Evolutionary conservation across 1,284 basidiomycete genomes (phyloP).

Genomic region (Apiotrichum laibachii): DNA sequence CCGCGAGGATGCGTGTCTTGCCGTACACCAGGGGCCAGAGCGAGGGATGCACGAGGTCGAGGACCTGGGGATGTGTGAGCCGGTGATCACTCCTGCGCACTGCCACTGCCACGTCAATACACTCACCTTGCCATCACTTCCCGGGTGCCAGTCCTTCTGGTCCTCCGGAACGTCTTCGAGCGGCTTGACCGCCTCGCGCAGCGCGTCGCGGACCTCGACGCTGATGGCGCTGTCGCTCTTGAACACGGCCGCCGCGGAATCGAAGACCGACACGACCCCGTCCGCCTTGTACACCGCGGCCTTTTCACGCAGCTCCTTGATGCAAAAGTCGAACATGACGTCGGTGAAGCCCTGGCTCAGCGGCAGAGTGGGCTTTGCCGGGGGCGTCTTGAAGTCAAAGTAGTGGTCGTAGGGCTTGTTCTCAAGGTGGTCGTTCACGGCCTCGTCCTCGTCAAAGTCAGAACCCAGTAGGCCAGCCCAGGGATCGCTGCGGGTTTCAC

Average conservation of each 20-base stretch:
- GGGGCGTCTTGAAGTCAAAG: background rate
- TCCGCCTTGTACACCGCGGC: conserved; percentile 7
- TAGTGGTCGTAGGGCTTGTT: background rate
- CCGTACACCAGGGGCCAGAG: conserved; percentile 20
- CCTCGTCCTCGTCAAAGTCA: too few species aligned
- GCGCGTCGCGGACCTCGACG: background rate
- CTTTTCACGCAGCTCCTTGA: conserved; percentile 18
- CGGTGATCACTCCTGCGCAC: background rate
- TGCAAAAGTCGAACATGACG: conserved; percentile 13
- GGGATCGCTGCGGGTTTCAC: too few species aligned
- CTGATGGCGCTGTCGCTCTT: conserved; percentile 5
- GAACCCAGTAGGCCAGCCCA: too few species aligned
- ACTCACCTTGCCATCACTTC: conserved; percentile 11
- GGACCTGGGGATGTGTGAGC: background rate
- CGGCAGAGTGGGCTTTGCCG: too few species aligned
- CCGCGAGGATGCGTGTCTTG: conserved; percentile 10
- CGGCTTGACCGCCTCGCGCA: conserved; percentile 1
- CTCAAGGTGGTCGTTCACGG: background rate
- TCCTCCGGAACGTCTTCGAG: conserved; percentile 10
- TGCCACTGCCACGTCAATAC: too few species aligned
- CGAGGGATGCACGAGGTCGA: conserved; percentile 21
- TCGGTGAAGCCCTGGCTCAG: conserved; percentile 11
- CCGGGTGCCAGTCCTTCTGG: conserved; percentile 21
- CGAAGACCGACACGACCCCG: conserved; percentile 6
- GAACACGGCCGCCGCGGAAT: conserved; percentile 3